Percentiles rank a stretch among this genome's conserved stretches.
Conservation (phyloP, 768 basidiomycete genomes). For the Phaffia tasmanica region DNA sequence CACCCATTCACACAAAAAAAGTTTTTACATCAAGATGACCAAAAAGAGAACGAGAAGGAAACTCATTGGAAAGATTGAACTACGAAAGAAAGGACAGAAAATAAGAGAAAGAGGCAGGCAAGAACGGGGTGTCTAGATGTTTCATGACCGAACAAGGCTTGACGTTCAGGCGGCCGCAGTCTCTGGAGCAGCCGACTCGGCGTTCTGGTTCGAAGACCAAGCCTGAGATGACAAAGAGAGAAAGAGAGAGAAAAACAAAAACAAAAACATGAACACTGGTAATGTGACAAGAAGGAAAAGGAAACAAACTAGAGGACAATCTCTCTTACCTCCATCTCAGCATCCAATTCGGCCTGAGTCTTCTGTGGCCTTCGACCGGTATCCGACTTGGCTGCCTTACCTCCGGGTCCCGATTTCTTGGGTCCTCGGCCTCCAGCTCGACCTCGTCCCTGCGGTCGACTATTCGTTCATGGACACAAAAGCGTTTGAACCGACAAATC, state of each 20-base stretch:
- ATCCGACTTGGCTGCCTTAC: constrained; percentile 25
- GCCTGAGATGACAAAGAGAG: background rate
- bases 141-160: too few species aligned
- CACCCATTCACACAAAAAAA: too few species aligned
- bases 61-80: too few species aligned
- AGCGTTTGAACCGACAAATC: constrained; percentile 36
- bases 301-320: background rate
- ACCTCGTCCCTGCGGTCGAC: constrained; percentile 44
- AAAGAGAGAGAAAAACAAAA: background rate
- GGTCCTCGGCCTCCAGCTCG: constrained; percentile 42
- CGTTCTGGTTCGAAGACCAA: too few species aligned
- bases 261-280: background rate
- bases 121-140: too few species aligned
- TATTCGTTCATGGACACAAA: constrained; percentile 27
- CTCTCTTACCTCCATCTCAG: constrained; percentile 86
- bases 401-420: constrained; percentile 40
- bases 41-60: too few species aligned
- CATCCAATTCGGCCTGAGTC: constrained; percentile 81
- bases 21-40: too few species aligned
- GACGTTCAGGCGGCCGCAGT: too few species aligned
- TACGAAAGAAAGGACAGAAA: too few species aligned
- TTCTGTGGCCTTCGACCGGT: constrained; percentile 56
- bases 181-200: too few species aligned
- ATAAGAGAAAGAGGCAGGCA: too few species aligned
- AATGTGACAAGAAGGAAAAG: background rate